Base-by-base conservation (phyloP, 2,329 filamentous ascomycete species). In the Sporothrix humicola region DNA sequence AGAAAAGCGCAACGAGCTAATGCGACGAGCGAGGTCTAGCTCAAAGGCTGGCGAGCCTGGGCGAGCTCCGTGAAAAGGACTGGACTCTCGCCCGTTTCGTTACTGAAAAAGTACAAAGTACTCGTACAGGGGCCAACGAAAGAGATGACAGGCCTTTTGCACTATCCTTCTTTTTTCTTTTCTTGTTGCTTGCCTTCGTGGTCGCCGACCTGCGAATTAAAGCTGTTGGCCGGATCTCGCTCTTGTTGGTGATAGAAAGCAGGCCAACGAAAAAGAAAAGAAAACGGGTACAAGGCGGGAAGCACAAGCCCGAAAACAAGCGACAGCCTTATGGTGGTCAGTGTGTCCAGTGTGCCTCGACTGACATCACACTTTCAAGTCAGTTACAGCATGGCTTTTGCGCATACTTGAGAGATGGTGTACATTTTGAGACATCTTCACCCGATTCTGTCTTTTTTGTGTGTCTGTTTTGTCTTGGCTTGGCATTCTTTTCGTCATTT, bases 1-100 rank as follows among this genome's bases (percentile, higher is more conserved):
- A 3, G 9, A 26, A 69, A 10, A 56, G 65, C 46, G 68, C 48
- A 54, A 42, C 31, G 37, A 63, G 26, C 72, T 69, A 74, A 72
- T 68, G 56, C 52, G 50, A 66, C 48, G 52, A 23, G 52, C 52
- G 52, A 56, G 52, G 20, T 56, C 54, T 73, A 70, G 56, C 23
- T 48, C 20, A 31, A 20, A 37, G 31, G 31, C 31, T 37, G 4
- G 31, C 31, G 31, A 37, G 31, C 31, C 31, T 37, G 31, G 31
- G 31, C 31, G 31, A 37, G 31, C 31, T 37, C 31, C 31, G 31
- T 37, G 31, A 37, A 37, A 37, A 37, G 31, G 31, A 37, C 31
- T 37, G 4, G 50, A 52, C 50, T 52, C 15, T n/a, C 50, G 50
- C 50, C 15, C 12, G 48, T 37, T 7, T 37, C 31, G 3, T 37